Base-by-base conservation (phyloP, 2,329 filamentous ascomycete species). In the Pestalotiopsis sp. region DNA sequence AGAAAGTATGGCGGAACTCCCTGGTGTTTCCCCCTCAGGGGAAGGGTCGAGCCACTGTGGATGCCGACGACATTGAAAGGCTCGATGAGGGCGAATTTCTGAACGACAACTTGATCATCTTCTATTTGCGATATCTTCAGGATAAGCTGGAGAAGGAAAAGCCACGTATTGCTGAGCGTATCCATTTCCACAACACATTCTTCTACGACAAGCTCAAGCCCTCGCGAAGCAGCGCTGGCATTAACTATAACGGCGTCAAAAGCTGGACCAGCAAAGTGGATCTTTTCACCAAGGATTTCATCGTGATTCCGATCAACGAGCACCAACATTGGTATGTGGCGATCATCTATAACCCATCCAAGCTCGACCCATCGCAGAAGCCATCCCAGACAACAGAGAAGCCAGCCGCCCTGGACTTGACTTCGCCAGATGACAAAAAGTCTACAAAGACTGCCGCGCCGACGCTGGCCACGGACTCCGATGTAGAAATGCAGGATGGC, bases 111-210 rank as follows among this genome's bases (percentile, higher is more conserved):
- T 83, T 99, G 36, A 92, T 99, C 73, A 90, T 89, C 65, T 98
- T 98, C 77, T 97, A 97, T 76, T 84, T 97, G 67, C 90, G 92
- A 38, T 93, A 90, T 73, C 82, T 95, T 5, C 90, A 95, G 76
- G 82, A 87, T 68, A 81, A 86, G 57, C 79, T 92, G 45, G 86
- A 89, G 71, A 79, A 83, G 52, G 82, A 85, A 12, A 84, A 85
- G 2, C 85, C 88, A 0, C 83, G 89, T 61, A 74, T 90, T 4
- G 82, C 90, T 0, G 84, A 89, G 69, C 89, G 90, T 65, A 89
- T 97, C 3, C 94, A 97, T 78, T 92, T 97, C 73, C 95, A 97
- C 83, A 98, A 95, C 78, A 96, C 94, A 0, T 97, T 94, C 80
- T 98, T 98, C 80, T 98, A 93, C 76, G 89, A 91, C 23, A 91